phyloP scores from a whole-genome alignment of 352 stramenopile species.

The Hyaloperonospora arabidopsidis region DNA sequence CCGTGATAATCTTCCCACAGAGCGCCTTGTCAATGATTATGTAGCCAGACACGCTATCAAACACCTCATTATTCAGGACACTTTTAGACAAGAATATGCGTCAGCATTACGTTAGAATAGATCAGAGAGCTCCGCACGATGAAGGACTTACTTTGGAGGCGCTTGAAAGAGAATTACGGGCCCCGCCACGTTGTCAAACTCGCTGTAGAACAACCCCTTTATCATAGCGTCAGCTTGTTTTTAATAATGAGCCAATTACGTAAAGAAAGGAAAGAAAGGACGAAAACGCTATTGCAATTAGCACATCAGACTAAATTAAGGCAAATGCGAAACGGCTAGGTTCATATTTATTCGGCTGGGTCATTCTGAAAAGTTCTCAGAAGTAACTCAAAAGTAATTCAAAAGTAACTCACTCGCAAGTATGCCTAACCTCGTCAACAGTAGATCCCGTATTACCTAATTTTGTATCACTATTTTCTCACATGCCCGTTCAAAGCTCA shows the following conservation, averaged over 20 bases:
- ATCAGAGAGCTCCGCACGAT: not conserved
- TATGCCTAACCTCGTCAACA: no score
- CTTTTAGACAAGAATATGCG: slow-evolving; percentile 22
- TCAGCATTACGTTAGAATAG: not conserved
- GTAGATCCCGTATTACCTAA: no score
- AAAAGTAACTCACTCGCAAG: no score
- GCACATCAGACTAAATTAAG: no score
- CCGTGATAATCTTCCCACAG: slow-evolving; percentile 83
- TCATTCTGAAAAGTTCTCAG: no score
- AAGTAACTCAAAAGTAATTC: no score
- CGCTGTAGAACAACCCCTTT: slow-evolving; percentile 86
- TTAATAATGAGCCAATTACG: not conserved
- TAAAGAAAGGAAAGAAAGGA: no score
- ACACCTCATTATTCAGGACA: slow-evolving; percentile 73
- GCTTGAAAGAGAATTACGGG: slow-evolving; percentile 87
- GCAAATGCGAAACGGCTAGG: no score
- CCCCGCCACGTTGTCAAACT: slow-evolving; percentile 89
- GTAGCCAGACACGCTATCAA: slow-evolving; percentile 81
- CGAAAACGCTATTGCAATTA: no score
- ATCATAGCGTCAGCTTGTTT: slow-evolving; percentile 36
- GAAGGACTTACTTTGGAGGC: slow-evolving; percentile 49
- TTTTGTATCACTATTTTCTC: no score
- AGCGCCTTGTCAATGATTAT: slow-evolving; percentile 87
- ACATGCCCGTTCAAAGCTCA: no score
- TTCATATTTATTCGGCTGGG: no score